A percentile compares a stretch with the other conserved stretches of the same genome.
These are phyloP conservation scores for Phalaenopsis equestris DNA, from an alignment of 106 monocot species.

Conservation along the genomic window DNA sequence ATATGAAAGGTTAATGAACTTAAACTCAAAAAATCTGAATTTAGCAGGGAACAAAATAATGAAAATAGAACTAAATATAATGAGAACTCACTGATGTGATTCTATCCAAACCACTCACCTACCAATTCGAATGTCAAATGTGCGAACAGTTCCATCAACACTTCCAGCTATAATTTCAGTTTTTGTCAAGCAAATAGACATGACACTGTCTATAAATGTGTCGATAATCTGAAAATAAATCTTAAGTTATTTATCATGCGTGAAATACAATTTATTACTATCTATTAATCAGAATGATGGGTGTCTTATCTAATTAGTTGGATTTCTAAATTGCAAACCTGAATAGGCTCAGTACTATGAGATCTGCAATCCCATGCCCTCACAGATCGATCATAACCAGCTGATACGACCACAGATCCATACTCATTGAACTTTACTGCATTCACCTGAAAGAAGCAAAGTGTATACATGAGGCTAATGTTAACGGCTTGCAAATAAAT, in stretches of 20 bases:
- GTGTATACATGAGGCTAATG: neutral
- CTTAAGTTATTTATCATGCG: neutral
- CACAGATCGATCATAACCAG: conserved; percentile 93
- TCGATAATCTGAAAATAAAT: conserved; percentile 53
- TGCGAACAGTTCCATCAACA: conserved; percentile 96
- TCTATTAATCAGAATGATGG: neutral
- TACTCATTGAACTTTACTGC: conserved; percentile 97
- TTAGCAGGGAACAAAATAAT: neutral
- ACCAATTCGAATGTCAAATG: conserved; percentile 97
- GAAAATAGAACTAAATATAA: neutral
- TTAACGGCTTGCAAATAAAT: neutral
- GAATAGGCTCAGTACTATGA: conserved; percentile 96
- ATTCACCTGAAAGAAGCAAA: conserved; percentile 61
- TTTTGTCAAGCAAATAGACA: conserved; percentile 88
- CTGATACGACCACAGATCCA: conserved; percentile 80
- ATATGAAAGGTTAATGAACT: neutral
- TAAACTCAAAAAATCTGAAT: neutral
- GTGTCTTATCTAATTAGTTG: neutral
- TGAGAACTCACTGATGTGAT: neutral
- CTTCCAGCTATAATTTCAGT: conserved; percentile 95
- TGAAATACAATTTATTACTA: neutral
- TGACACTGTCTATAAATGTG: conserved; percentile 92
- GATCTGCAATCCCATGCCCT: conserved; percentile 96
- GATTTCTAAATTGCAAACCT: conserved; percentile 32
- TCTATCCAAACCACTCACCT: conserved; percentile 37